Evolutionary conservation across 2,329 filamentous ascomycete genomes (phyloP).

Genomic region (Penicillium crustosum): DNA sequence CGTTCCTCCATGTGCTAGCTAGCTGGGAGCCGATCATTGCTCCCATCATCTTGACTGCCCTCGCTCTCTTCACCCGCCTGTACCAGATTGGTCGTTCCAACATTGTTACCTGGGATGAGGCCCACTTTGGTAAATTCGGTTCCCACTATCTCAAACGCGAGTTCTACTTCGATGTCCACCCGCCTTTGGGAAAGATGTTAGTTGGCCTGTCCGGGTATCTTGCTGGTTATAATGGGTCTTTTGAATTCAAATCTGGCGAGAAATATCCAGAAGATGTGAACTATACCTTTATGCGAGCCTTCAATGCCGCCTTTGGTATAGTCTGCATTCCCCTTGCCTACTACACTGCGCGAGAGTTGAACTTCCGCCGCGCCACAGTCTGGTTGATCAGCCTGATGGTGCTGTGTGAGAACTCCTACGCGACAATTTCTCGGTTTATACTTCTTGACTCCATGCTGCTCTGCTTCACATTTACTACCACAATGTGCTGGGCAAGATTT

Average conservation of each 20-base stretch:
- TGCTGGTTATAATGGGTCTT: conserved; percentile 97
- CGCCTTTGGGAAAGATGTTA: conserved; percentile 96
- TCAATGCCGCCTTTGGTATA: conserved; percentile 94
- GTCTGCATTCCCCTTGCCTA: conserved; percentile 92
- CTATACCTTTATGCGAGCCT: conserved; percentile 97
- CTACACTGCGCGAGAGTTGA: conserved; percentile 87
- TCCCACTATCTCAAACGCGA: conserved; percentile 99
- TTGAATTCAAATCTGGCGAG: conserved; percentile 99
- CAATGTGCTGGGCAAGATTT: conserved; percentile 96
- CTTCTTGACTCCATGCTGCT: conserved; percentile 98
- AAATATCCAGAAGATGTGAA: conserved; percentile 90
- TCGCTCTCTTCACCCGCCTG: conserved; percentile 66
- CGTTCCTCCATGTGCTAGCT: conserved; percentile 47
- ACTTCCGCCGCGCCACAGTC: conserved; percentile 79
- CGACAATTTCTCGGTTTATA: conserved; percentile 97
- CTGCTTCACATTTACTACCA: conserved; percentile 96
- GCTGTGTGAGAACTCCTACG: conserved; percentile 98
- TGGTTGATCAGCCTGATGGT: conserved; percentile 98
- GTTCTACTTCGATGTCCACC: conserved; percentile 98
- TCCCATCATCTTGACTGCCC: conserved; percentile 62
- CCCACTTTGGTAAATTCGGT: conserved; percentile 79
- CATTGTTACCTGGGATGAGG: conserved; percentile 76
- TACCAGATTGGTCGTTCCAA: conserved; percentile 67
- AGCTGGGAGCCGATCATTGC: conserved; percentile 63
- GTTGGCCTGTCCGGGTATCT: conserved; percentile 94